Evolutionary conservation across 352 stramenopile species (phyloP).

Genomic region (Globisporangium cylindrosporum): DNA sequence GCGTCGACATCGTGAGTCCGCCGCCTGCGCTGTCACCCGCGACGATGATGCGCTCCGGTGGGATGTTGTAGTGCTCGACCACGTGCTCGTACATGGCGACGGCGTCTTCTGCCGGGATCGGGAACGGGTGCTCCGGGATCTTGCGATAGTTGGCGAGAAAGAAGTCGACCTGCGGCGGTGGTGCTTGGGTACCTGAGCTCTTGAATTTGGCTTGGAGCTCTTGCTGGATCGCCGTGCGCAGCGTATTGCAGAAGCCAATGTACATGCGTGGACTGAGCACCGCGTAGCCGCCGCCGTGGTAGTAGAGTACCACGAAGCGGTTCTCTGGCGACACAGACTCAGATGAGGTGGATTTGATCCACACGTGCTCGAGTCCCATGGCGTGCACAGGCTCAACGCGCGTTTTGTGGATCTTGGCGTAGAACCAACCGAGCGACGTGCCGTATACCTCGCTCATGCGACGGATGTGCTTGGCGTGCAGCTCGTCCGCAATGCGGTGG

Average conservation of each 20-base stretch:
- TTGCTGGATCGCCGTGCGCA: conserved; percentile 21
- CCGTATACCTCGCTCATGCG: conserved; percentile 23
- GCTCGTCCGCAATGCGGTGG: conserved; percentile 19
- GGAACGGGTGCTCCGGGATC: conserved; percentile 37
- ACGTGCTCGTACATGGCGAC: conserved; percentile 43
- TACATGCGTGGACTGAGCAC: conserved; percentile 40
- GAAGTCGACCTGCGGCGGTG: conserved; percentile 26
- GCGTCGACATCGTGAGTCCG: conserved; percentile 39
- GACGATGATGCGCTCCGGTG: conserved; percentile 36
- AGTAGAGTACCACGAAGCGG: conserved; percentile 19
- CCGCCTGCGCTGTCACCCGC: conserved; percentile 48
- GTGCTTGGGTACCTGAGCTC: neutral
- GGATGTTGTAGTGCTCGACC: conserved; percentile 24
- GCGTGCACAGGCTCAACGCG: conserved; percentile 22
- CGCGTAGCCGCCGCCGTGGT: conserved; percentile 45
- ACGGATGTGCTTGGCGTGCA: conserved; percentile 23
- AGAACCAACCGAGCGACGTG: conserved; percentile 22
- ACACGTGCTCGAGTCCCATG: conserved; percentile 42
- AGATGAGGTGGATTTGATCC: conserved; percentile 12
- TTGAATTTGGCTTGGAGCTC: conserved; percentile 15
- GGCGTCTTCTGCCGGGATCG: conserved; percentile 30
- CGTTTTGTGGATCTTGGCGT: conserved; percentile 21
- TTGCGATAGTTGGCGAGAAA: conserved; percentile 58
- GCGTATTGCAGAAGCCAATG: conserved; percentile 33
- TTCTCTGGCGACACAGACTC: neutral